Evolutionary conservation across 2,329 filamentous ascomycete genomes (phyloP).

Genomic region (Raffaelea arxii): DNA sequence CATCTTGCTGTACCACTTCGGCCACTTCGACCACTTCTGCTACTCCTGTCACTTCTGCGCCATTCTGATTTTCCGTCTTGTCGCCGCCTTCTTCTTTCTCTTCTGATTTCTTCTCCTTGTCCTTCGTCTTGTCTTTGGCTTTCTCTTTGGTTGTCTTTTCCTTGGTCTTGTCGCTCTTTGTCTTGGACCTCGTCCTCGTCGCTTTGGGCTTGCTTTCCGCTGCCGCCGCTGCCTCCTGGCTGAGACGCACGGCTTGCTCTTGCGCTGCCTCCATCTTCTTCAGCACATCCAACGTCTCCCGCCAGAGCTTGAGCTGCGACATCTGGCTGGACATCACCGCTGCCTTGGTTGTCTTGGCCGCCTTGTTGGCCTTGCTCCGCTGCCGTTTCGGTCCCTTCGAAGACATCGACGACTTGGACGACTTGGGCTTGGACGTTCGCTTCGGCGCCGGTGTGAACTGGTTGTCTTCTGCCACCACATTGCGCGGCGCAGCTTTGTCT

Average conservation of each 20-base stretch:
- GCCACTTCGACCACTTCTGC: background rate
- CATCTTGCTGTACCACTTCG: background rate
- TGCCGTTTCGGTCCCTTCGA: too few relatives aligned
- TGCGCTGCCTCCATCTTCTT: constrained; percentile 15
- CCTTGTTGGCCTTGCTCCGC: too few relatives aligned
- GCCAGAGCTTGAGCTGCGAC: constrained; percentile 15
- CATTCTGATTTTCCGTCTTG: background rate
- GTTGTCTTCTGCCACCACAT: too few relatives aligned
- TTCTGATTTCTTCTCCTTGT: background rate
- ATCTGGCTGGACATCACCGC: background rate
- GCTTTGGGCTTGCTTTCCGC: background rate
- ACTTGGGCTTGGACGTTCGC: too few relatives aligned
- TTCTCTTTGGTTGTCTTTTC: background rate
- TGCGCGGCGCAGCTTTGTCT: too few relatives aligned
- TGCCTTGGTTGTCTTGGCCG: background rate
- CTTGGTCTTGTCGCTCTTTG: background rate
- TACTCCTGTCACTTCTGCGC: background rate
- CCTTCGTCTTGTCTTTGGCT: background rate
- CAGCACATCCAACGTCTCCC: constrained; percentile 17
- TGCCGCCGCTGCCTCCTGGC: background rate
- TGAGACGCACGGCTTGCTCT: constrained; percentile 7
- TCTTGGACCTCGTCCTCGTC: background rate
- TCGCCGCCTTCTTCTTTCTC: background rate
- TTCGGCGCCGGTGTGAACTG: too few relatives aligned
- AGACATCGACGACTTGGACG: too few relatives aligned